Conservation (phyloP, 768 basidiomycete genomes). For the Lactarius vividus region DNA sequence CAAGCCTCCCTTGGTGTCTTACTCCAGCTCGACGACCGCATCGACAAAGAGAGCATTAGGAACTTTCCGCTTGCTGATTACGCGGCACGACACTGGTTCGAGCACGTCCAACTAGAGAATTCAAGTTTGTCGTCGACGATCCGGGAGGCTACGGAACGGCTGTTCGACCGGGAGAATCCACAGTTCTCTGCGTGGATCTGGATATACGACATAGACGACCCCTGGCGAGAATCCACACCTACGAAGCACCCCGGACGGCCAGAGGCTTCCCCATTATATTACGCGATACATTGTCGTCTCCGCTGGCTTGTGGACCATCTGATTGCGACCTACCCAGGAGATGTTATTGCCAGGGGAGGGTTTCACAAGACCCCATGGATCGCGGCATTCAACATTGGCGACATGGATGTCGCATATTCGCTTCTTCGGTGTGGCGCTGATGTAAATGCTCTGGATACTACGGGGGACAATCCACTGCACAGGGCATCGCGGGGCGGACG, state of each 20-base stretch:
- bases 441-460: background rate
- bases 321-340: background rate
- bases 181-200: constrained; percentile 1
- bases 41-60: background rate
- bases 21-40: background rate
- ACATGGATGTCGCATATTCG: background rate
- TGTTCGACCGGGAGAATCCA: background rate
- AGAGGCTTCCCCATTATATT: constrained; percentile 2
- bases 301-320: background rate
- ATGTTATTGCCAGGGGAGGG: background rate
- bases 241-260: background rate
- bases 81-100: constrained; percentile 1
- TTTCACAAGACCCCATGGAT: background rate
- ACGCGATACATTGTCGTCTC: background rate
- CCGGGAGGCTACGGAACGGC: background rate
- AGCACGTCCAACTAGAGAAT: background rate
- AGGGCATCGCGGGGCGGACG: rapidly evolving
- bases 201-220: constrained; percentile 1
- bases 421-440: background rate
- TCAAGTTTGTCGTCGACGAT: background rate
- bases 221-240: background rate
- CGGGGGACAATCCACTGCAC: background rate
- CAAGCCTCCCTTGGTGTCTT: background rate
- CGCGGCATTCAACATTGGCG: background rate
- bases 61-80: background rate